Percentiles rank a stretch among this genome's conserved stretches.
Conservation (phyloP, 306 rosid genomes). For the Datisca glomerata region DNA sequence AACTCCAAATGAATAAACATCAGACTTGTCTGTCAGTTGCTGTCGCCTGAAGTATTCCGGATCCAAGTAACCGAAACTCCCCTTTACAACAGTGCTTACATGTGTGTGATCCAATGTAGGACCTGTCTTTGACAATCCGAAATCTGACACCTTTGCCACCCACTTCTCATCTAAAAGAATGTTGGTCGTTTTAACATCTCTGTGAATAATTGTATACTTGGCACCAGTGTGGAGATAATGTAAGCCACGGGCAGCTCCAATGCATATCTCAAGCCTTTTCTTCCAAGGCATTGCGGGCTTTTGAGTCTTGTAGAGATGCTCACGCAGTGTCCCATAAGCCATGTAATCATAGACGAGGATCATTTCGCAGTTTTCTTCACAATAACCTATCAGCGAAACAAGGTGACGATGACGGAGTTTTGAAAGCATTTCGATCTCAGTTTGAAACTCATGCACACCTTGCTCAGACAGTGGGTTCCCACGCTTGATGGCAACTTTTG, state of each 20-base stretch:
- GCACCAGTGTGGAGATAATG: conserved; percentile 62
- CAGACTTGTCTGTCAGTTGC: conserved; percentile 14
- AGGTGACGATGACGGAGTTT: conserved; percentile 96
- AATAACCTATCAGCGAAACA: conserved; percentile 81
- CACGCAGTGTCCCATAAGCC: conserved; percentile 86
- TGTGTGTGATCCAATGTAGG: conserved; percentile 9
- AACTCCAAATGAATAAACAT: conserved; percentile 18
- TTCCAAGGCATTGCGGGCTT: conserved; percentile 67
- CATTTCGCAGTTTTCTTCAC: conserved; percentile 90
- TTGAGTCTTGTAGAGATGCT: conserved; percentile 89
- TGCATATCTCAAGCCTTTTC: conserved; percentile 4
- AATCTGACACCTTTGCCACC: conserved; percentile 96
- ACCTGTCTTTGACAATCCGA: conserved; percentile 36
- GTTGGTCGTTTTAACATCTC: conserved; percentile 93
- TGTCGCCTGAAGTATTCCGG: conserved; percentile 14
- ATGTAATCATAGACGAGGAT: conserved; percentile 86
- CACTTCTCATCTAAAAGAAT: conserved; percentile 84
- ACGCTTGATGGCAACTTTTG: conserved; percentile 79
- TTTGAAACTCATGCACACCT: conserved; percentile 88
- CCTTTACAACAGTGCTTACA: conserved; percentile 20
- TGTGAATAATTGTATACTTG: conserved; percentile 84
- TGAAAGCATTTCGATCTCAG: conserved; percentile 96
- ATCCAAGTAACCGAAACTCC: conserved; percentile 19
- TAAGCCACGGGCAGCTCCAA: conserved; percentile 3
- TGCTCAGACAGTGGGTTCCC: conserved; percentile 90